Evolutionary conservation across 2,329 filamentous ascomycete species (phyloP).

Genomic region (Fusarium scirpi): DNA sequence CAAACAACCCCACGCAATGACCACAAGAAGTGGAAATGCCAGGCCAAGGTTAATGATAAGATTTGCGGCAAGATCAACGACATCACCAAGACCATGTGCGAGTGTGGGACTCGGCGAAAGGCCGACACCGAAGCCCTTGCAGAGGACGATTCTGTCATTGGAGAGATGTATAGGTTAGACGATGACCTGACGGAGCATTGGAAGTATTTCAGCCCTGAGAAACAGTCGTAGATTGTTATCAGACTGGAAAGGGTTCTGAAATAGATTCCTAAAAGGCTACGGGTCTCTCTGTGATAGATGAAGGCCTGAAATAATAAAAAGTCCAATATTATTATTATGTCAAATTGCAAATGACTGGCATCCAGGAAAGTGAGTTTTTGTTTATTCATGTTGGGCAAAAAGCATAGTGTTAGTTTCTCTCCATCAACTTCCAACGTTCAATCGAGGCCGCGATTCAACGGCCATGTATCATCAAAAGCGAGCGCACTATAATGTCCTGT

Average conservation of each 20-base stretch:
- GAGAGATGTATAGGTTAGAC: background rate
- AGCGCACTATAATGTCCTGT: too few species aligned
- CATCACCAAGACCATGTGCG: background rate
- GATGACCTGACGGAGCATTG: background rate
- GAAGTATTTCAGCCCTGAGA: background rate
- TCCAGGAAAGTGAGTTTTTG: too few species aligned
- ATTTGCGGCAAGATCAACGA: background rate
- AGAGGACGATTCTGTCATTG: background rate
- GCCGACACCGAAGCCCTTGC: background rate
- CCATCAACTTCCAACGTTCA: too few species aligned
- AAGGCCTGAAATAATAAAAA: too few species aligned
- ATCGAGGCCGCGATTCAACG: too few species aligned
- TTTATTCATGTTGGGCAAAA: too few species aligned
- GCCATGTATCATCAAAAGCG: too few species aligned
- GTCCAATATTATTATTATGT: too few species aligned
- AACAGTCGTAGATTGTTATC: background rate
- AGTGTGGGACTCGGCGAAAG: background rate
- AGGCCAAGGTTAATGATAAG: background rate
- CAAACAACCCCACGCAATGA: background rate
- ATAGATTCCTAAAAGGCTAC: rapidly evolving
- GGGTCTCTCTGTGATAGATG: too few species aligned
- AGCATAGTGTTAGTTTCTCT: too few species aligned
- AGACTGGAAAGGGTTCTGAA: too few species aligned
- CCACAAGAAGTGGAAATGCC: constrained; percentile 25
- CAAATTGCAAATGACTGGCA: too few species aligned